Evolutionary conservation across 2,329 filamentous ascomycete genomes (phyloP).

Genomic region (Ambrosiella xylebori): DNA sequence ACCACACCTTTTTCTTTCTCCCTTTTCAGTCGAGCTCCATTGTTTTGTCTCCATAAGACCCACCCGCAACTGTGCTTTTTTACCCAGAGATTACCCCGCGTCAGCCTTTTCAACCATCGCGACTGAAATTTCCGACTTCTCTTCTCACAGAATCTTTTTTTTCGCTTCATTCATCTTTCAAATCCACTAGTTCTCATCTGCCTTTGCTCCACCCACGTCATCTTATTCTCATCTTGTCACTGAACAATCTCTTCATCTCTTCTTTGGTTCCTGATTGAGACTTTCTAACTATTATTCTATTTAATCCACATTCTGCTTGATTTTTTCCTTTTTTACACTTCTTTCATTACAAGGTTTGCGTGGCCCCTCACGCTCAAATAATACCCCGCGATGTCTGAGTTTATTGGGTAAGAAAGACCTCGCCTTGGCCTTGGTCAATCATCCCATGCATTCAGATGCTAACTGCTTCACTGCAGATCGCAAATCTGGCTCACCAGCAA

Average conservation of each 20-base stretch:
- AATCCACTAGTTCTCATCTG: neutral
- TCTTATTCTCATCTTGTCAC: constrained; percentile 5
- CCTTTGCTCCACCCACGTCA: neutral
- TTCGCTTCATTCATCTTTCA: neutral
- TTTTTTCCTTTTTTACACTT: constrained; percentile 13
- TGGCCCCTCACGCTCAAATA: constrained; percentile 26
- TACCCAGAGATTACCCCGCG: constrained; percentile 8
- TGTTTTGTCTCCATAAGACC: neutral
- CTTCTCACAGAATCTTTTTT: neutral
- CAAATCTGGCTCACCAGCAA: constrained; percentile 94
- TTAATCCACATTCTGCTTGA: neutral
- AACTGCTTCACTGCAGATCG: constrained; percentile 39
- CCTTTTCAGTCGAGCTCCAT: neutral
- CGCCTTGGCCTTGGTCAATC: constrained; percentile 14
- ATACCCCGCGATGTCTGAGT: constrained; percentile 37
- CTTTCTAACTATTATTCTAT: neutral
- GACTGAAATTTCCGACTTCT: neutral
- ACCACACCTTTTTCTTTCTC: neutral
- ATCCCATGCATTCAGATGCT: constrained; percentile 17
- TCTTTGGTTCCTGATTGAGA: constrained; percentile 13
- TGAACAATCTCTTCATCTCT: neutral
- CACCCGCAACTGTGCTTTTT: constrained; percentile 4
- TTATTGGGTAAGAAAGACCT: constrained; percentile 33
- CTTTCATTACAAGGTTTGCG: constrained; percentile 19
- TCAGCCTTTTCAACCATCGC: constrained; percentile 9